Evolutionary conservation across 2,329 filamentous ascomycete species (phyloP), one percentile per base, ranked within the genome.

Genomic region (Penicillium occitanis): DNA sequence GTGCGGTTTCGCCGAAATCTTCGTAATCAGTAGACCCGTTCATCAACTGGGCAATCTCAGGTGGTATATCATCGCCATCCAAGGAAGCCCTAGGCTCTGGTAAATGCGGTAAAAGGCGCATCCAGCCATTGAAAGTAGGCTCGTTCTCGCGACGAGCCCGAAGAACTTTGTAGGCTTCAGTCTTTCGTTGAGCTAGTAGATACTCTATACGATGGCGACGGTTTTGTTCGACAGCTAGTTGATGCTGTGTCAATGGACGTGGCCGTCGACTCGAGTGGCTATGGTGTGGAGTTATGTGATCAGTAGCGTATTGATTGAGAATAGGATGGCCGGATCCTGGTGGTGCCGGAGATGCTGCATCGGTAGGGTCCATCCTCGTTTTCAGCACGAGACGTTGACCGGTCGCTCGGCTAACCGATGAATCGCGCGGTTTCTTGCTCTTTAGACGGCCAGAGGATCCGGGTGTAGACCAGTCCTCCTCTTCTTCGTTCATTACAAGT

Each of bases 151-250:
- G 76, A 67, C 77, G 73, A 17, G 71, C 67, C 40, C 77, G 77
- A 8, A 81, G 70, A 59, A 75, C 68, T 33, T 76, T 75, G 53
- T 79, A 78, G 14, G 76, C 75, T 19, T 79, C 76, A 44, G 69
- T 71, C 66, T 77, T 78, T 44, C 80, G 78, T 67, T 80, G 79
- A 28, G 78, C 76, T 13, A 84, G 73, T 8, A 82, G 73, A 69
- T 83, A 82, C 28, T 82, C 80, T 65, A 83, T 79, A 7, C 81
- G 79, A 67, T 82, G 78, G 63, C 79, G 79, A 37, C 81, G 77
- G 65, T 83, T 82, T 62, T 82, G 79, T 67, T 83, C 81, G 5
- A 84, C 78, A 25, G 82, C 82, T 61, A 82, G 74, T 65, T 84
- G 82, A 64, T 84, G 82, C 61, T 83, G 81, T 2, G 82, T 84